Percentiles rank a stretch among this genome's conserved stretches.
Evolutionary conservation across 805 yeast species (phyloP).

Genomic region (Zygoascus bituminiphila): DNA sequence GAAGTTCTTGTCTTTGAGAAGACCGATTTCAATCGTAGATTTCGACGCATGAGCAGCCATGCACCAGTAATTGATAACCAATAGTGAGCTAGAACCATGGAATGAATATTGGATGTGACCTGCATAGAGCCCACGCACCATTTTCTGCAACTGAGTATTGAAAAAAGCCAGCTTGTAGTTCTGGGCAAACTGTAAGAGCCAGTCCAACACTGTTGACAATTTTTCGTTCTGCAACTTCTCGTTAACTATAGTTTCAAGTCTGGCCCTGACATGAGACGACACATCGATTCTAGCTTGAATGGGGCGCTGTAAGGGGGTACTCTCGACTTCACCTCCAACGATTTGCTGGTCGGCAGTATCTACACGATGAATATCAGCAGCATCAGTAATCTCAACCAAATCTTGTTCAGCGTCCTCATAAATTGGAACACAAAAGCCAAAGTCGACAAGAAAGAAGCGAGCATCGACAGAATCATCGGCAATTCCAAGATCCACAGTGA

Average conservation of each 20-base stretch:
- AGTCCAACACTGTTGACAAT: constrained; percentile 45
- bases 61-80: constrained; percentile 57
- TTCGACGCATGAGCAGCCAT: constrained; percentile 15
- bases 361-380: background rate
- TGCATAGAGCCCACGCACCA: constrained; percentile 50
- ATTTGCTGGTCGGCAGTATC: background rate
- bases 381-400: background rate
- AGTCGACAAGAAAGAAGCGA: constrained; percentile 72
- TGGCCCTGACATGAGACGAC: constrained; percentile 28
- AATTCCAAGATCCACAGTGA: constrained; percentile 71
- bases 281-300: background rate
- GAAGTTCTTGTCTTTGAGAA: constrained; percentile 34
- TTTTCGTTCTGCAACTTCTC: constrained; percentile 39
- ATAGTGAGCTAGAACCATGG: constrained; percentile 44
- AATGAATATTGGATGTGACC: constrained; percentile 52
- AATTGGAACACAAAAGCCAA: constrained; percentile 39
- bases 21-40: constrained; percentile 54
- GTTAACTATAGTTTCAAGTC: constrained; percentile 51
- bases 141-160: constrained; percentile 46
- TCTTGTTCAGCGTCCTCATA: constrained; percentile 28
- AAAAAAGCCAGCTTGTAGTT: constrained; percentile 55
- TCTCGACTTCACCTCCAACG: background rate
- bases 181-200: constrained; percentile 52
- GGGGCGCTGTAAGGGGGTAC: background rate
- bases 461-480: constrained; percentile 52